These are phyloP conservation scores for Narthecium ossifragum DNA, from an alignment of 106 monocot species.

Conservation along the genomic window DNA sequence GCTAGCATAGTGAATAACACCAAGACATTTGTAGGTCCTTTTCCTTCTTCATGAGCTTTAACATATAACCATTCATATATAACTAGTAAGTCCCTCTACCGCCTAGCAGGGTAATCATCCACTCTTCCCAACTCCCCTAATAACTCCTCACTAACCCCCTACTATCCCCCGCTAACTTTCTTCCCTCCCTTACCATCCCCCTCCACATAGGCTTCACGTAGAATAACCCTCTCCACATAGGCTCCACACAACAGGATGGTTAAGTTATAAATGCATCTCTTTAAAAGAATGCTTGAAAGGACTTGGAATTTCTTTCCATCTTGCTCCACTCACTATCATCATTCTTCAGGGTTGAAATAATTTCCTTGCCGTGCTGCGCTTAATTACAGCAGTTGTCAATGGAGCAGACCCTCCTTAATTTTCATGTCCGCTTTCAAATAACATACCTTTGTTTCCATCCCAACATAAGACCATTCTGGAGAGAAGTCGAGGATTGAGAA, in stretches of 20 bases:
- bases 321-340: slow-evolving; percentile 23
- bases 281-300: not conserved
- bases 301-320: slow-evolving; percentile 9
- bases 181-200: no score
- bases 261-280: slow-evolving; percentile 40
- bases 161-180: no score
- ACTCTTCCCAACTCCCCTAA: slow-evolving; percentile 29
- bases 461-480: slow-evolving; percentile 61
- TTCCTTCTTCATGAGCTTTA: slow-evolving; percentile 45
- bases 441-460: slow-evolving; percentile 49
- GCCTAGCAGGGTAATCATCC: no score
- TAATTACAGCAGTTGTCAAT: slow-evolving; percentile 35
- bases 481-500: slow-evolving; percentile 65
- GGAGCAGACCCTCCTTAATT: slow-evolving; percentile 38
- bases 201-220: no score
- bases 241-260: no score
- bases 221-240: no score
- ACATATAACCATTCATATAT: slow-evolving; percentile 48
- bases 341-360: slow-evolving; percentile 14
- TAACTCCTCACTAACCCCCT: slow-evolving; percentile 27
- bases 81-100: no score
- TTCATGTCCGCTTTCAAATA: slow-evolving; percentile 20
- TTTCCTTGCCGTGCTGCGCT: slow-evolving; percentile 9
- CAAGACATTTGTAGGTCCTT: slow-evolving; percentile 37
- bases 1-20: slow-evolving; percentile 37